Conservation (phyloP, 148 eudicot species). For the Agrostemma githago region DNA sequence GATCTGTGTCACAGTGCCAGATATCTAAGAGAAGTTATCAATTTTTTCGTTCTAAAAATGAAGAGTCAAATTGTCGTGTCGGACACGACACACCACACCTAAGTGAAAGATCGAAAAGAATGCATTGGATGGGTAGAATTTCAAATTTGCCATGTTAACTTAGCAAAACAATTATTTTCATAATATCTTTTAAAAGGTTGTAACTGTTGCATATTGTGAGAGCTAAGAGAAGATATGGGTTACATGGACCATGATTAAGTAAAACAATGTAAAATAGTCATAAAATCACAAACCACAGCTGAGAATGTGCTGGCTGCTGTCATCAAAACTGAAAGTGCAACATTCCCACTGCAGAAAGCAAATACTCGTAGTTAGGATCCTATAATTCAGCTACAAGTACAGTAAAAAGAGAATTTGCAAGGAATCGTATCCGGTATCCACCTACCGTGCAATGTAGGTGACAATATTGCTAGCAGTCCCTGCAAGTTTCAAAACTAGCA, state of each 20-base stretch:
- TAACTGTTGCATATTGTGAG: neutral
- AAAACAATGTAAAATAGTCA: conserved; percentile 3
- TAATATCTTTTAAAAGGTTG: neutral
- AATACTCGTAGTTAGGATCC: conserved; percentile 2
- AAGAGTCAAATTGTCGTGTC: too few relatives aligned
- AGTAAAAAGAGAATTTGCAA: neutral
- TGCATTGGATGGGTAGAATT: too few relatives aligned
- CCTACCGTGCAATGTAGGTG: conserved; percentile 81
- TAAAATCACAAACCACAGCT: conserved; percentile 64
- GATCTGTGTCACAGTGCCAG: too few relatives aligned
- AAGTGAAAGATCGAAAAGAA: too few relatives aligned
- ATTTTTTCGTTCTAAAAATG: too few relatives aligned
- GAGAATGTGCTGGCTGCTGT: conserved; percentile 82
- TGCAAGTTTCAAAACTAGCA: conserved; percentile 28
- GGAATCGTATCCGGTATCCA: neutral
- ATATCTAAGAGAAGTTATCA: too few relatives aligned
- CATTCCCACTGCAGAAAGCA: conserved; percentile 64
- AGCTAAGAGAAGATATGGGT: neutral
- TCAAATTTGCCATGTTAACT: too few relatives aligned
- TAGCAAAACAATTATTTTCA: too few relatives aligned
- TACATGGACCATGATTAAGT: neutral
- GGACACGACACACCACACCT: too few relatives aligned
- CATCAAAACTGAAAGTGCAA: conserved; percentile 85
- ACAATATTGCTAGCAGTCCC: conserved; percentile 91
- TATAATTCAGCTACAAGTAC: neutral